Evolutionary conservation across 768 basidiomycete species (phyloP).

Genomic region (Russula compacta): DNA sequence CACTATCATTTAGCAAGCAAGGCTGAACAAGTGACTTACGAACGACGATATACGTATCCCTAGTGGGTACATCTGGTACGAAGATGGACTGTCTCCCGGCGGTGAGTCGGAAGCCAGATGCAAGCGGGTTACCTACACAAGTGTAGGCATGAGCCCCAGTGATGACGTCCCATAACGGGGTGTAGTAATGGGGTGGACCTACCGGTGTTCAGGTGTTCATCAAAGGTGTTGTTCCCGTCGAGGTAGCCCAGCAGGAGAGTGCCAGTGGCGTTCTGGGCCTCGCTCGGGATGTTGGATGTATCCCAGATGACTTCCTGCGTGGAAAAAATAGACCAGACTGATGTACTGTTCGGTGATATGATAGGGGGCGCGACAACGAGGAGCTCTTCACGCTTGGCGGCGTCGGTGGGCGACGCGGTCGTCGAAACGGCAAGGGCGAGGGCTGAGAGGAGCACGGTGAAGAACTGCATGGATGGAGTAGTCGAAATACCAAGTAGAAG

Average conservation of each 20-base stretch:
- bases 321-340: not conserved
- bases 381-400: not conserved
- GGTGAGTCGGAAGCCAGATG: not conserved
- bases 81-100: not conserved
- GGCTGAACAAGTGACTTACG: constrained; percentile 1
- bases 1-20: not conserved
- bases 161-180: not conserved
- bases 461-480: constrained; percentile 7
- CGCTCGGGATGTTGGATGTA: not conserved
- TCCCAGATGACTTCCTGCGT: constrained; percentile 3
- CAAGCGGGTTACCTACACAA: constrained; percentile 1
- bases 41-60: not conserved
- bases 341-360: not conserved
- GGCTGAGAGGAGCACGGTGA: not conserved
- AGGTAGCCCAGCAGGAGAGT: constrained; percentile 1
- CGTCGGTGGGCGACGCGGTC: not conserved
- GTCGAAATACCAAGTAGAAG: not conserved
- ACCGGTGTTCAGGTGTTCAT: constrained; percentile 8
- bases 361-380: not conserved
- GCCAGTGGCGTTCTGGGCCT: not conserved
- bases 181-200: not conserved
- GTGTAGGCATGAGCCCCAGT: not conserved
- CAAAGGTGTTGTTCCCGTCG: not conserved
- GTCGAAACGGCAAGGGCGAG: constrained; percentile 5
- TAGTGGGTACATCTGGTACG: not conserved